These are phyloP conservation scores for Datisca glomerata DNA, from an alignment of 306 rosid species.

Conservation along the genomic window DNA sequence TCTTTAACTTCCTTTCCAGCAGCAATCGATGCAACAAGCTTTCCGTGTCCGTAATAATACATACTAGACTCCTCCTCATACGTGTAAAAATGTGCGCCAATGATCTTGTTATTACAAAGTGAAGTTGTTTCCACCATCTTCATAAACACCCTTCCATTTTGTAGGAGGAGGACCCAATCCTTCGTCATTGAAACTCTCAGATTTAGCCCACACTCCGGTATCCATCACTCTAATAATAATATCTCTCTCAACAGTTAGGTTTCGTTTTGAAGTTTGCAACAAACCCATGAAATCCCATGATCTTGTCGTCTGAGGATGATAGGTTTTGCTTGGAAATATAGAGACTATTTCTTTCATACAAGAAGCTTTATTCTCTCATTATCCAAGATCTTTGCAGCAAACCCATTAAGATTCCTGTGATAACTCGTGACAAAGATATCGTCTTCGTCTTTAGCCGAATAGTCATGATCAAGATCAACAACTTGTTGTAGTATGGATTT, in stretches of 20 bases:
- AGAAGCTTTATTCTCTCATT: slow-evolving; percentile 9
- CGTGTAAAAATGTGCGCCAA: slow-evolving; percentile 16
- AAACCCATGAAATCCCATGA: slow-evolving; percentile 28
- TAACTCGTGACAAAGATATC: no score
- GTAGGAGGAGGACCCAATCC: slow-evolving; percentile 19
- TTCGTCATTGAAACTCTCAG: slow-evolving; percentile 20
- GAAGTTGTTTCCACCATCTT: slow-evolving; percentile 13
- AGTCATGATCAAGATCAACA: no score
- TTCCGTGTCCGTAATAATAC: slow-evolving; percentile 16
- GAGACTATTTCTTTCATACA: slow-evolving; percentile 18
- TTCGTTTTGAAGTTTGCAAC: background rate
- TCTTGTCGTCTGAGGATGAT: slow-evolving; percentile 20
- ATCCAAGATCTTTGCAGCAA: slow-evolving; percentile 15
- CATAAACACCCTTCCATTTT: slow-evolving; percentile 21
- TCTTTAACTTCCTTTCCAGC: slow-evolving; percentile 15
- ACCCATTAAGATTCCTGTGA: slow-evolving; percentile 24
- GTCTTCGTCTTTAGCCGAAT: no score
- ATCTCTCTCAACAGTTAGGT: slow-evolving; percentile 6
- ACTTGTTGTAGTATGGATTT: no score
- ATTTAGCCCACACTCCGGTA: slow-evolving; percentile 22
- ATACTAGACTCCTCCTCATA: slow-evolving; percentile 3
- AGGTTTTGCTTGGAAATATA: slow-evolving; percentile 10
- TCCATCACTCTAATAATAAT: slow-evolving; percentile 17
- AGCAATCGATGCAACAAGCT: slow-evolving; percentile 19
- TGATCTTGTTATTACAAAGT: slow-evolving; percentile 25